Evolutionary conservation across 768 basidiomycete genomes (phyloP), one percentile per base, ranked within the genome.

Genomic region (Tricholoma sp.): DNA sequence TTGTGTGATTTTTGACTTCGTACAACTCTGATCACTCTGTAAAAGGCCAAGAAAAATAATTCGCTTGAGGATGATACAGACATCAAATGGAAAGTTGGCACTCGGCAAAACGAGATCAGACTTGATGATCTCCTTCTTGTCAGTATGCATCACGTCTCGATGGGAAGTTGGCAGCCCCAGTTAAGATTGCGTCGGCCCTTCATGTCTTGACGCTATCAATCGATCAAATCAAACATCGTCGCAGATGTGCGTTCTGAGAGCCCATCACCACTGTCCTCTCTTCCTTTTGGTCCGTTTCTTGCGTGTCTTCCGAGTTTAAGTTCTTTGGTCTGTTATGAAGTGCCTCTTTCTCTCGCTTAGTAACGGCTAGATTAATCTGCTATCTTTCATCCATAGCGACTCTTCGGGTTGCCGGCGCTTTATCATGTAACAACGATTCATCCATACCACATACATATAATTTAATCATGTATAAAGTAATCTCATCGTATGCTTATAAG

Each of bases 121-220:
- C 71, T 87, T 4, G 86, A 86, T 29, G 82, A 91, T 65, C 74
- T 91, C 50, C 72, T 86, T 50, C 80, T 91, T 45, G 85, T 91
- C 61, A 86, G 87, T 61, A 81, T 91, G 53, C 88, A 91, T 70
- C 89, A 91, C 60, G 88, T 91, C 52, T 89, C 88, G 11, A 82
- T 88, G 70, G 89, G 89, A 10, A 85, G 84, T 55, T 91, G 89
- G 89, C 89, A 91, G 57, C 87, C 88, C 18, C 88, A 91, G 55
- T 70, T 91, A 45, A 79, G 87, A 65, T 74, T 90, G 34, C 68
- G 73, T 37, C 76, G 73, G 20, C 77, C 77, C 5, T 60, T 69
- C 17, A 33, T 53, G 20, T 50, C 18, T n/a, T 59, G 41, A 57
- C 12, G 8, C 28, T 13, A 24, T 44, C 39, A 42, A 50, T 32